phyloP scores from a whole-genome alignment of 306 rosid species.

The Cyclanthera cordifolia region DNA sequence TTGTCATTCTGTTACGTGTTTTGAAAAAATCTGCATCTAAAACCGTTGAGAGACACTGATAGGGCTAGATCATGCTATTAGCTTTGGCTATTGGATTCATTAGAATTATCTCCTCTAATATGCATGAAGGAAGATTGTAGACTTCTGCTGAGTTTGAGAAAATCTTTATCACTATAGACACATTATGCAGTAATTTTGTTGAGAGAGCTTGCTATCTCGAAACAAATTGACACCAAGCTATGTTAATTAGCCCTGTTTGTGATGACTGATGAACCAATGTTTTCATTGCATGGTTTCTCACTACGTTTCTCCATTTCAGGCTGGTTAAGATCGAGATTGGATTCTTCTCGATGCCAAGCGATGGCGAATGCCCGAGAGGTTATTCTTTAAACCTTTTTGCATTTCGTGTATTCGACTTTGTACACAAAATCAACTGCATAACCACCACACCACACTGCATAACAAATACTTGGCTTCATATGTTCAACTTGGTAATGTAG shows the following conservation, averaged over 20 bases:
- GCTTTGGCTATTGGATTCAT: slow-evolving; percentile 1
- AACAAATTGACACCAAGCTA: neutral
- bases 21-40: neutral
- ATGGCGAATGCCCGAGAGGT: neutral
- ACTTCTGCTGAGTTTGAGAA: slow-evolving; percentile 2
- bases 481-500: neutral
- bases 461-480: neutral
- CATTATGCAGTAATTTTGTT: neutral
- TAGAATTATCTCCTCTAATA: neutral
- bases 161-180: neutral
- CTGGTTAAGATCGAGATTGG: slow-evolving; percentile 1
- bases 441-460: neutral
- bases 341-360: slow-evolving; percentile 1
- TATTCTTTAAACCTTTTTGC: neutral
- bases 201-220: neutral
- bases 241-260: neutral
- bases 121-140: neutral
- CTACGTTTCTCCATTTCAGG: slow-evolving; percentile 13
- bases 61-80: neutral
- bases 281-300: slow-evolving; percentile 15
- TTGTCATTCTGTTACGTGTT: neutral
- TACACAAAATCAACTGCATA: slow-evolving; percentile 1
- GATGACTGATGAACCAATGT: slow-evolving; percentile 7
- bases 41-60: neutral
- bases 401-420: neutral